Conservation (phyloP, 306 rosid species). For the Vachellia collinsii region DNA sequence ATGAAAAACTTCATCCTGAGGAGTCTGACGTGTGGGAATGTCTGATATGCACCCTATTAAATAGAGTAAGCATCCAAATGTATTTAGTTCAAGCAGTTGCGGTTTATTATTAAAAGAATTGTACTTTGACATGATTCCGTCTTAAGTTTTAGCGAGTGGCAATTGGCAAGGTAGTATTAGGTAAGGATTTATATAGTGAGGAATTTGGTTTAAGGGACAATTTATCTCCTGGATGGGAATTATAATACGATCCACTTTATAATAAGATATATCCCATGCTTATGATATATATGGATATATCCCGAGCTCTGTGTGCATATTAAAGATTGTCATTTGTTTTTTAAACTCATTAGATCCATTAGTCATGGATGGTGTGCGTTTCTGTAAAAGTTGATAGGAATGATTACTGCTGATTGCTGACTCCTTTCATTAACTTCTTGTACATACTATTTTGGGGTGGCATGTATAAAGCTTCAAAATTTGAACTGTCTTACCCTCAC, state of each 20-base stretch:
- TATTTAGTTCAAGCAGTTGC: slow-evolving; percentile 13
- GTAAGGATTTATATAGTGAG: background rate
- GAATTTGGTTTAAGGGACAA: background rate
- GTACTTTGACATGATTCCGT: background rate
- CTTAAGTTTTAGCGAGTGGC: background rate
- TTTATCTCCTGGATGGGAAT: background rate
- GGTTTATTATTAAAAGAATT: slow-evolving; percentile 3
- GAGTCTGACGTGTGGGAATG: slow-evolving; percentile 79
- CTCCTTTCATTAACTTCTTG: background rate
- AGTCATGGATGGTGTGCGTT: background rate
- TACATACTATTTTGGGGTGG: background rate
- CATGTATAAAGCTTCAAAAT: background rate
- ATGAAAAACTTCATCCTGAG: slow-evolving; percentile 37
- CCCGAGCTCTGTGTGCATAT: no score
- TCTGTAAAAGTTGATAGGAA: background rate
- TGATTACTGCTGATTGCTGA: background rate
- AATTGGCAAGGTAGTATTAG: background rate
- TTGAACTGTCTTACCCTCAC: background rate
- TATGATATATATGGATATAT: background rate
- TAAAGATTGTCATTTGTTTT: background rate
- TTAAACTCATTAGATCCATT: background rate
- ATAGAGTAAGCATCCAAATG: slow-evolving; percentile 60
- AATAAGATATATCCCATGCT: background rate
- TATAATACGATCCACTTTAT: background rate
- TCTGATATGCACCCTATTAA: slow-evolving; percentile 75